Conservation (phyloP, 495 filamentous ascomycete species). For the Friedmanniomyces endolithicus region DNA sequence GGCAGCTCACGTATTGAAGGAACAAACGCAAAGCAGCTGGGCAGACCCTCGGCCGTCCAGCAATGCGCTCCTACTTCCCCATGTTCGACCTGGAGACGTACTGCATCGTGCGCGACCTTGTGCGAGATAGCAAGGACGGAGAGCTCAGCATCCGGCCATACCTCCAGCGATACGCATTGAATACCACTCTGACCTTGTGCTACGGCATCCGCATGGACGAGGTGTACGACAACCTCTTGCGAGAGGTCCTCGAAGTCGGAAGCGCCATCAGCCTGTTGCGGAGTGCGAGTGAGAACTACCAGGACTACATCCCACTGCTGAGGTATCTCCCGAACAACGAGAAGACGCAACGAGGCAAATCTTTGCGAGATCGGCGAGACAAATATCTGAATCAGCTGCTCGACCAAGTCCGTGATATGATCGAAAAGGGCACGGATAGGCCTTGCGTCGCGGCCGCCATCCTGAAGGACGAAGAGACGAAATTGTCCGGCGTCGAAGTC, state of each 20-base stretch:
- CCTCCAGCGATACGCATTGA: constrained; percentile 31
- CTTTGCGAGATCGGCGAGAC: constrained; percentile 36
- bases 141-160: constrained; percentile 13
- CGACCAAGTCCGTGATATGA: constrained; percentile 38
- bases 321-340: constrained; percentile 39
- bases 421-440: constrained; percentile 16
- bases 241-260: constrained; percentile 40
- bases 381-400: constrained; percentile 37
- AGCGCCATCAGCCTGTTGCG: constrained; percentile 39
- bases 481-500: constrained; percentile 37
- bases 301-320: constrained; percentile 40
- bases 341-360: constrained; percentile 36
- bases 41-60: constrained; percentile 35
- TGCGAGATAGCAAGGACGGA: constrained; percentile 33
- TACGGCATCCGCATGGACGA: constrained; percentile 45
- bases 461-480: constrained; percentile 40
- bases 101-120: constrained; percentile 37
- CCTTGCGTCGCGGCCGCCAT: constrained; percentile 30
- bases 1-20: neutral
- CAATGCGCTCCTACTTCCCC: constrained; percentile 35
- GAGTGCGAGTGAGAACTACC: constrained; percentile 39
- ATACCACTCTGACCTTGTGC: constrained; percentile 41
- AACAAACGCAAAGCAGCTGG: constrained; percentile 41
- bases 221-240: constrained; percentile 37
- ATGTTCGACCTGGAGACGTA: constrained; percentile 45